Conservation (phyloP, 2,329 filamentous ascomycete species). For the Ceratocystis destructans region DNA sequence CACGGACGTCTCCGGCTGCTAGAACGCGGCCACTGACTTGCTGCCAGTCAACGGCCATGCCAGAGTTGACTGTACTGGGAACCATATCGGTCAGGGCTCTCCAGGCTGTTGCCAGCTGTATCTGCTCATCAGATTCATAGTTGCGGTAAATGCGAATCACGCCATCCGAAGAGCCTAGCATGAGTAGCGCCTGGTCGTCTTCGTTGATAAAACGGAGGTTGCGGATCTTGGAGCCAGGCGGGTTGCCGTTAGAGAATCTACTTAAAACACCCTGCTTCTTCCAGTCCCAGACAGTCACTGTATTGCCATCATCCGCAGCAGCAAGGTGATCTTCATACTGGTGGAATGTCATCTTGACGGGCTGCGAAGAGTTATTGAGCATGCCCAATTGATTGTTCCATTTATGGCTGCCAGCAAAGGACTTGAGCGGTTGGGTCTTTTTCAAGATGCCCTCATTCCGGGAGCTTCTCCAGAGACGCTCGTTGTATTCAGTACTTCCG, state of each 20-base stretch:
- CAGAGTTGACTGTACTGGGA: slow-evolving; percentile 84
- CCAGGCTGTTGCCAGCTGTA: slow-evolving; percentile 82
- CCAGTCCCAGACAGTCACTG: slow-evolving; percentile 89
- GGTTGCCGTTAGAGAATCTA: slow-evolving; percentile 90
- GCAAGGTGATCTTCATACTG: slow-evolving; percentile 95
- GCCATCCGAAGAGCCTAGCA: slow-evolving; percentile 91
- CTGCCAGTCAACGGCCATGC: slow-evolving; percentile 97
- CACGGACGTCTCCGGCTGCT: slow-evolving; percentile 90
- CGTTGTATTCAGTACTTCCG: slow-evolving; percentile 90
- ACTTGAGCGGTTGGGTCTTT: slow-evolving; percentile 87
- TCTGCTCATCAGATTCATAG: slow-evolving; percentile 63
- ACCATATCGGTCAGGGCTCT: slow-evolving; percentile 86
- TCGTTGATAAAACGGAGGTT: slow-evolving; percentile 97
- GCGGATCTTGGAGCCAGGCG: slow-evolving; percentile 77
- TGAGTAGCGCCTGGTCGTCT: slow-evolving; percentile 85
- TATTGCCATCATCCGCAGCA: slow-evolving; percentile 85
- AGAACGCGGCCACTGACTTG: slow-evolving; percentile 90
- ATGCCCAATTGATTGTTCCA: slow-evolving; percentile 78
- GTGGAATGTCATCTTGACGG: slow-evolving; percentile 87
- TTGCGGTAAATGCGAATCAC: slow-evolving; percentile 86
- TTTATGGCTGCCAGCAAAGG: slow-evolving; percentile 66
- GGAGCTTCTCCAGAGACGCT: slow-evolving; percentile 79
- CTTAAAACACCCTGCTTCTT: slow-evolving; percentile 59
- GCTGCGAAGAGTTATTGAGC: slow-evolving; percentile 80
- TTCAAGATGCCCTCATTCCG: slow-evolving; percentile 86